Percentiles rank a stretch among this genome's conserved stretches.
Conservation (phyloP, 2,329 filamentous ascomycete species). For the Ceratocystis eucalypticola region DNA sequence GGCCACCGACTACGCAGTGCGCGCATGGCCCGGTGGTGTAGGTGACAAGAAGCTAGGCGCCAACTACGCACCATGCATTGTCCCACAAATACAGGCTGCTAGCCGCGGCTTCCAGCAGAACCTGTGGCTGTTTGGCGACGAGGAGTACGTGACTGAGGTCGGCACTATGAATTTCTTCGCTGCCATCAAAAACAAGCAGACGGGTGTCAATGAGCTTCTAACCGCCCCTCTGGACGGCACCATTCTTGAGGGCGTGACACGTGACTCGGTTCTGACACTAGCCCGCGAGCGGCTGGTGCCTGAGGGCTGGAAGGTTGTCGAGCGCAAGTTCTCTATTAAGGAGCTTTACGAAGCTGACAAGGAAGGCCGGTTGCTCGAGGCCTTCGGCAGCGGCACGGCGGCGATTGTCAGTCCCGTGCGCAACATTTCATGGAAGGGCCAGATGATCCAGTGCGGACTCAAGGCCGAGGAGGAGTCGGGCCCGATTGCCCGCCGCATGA, state of each 20-base stretch:
- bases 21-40: conserved; percentile 94
- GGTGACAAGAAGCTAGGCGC: conserved; percentile 97
- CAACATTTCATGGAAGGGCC: conserved; percentile 76
- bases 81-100: conserved; percentile 88
- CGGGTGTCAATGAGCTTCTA: conserved; percentile 79
- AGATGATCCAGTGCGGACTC: conserved; percentile 70
- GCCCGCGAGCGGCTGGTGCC: conserved; percentile 71
- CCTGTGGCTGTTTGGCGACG: conserved; percentile 90
- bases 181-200: conserved; percentile 70
- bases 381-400: conserved; percentile 86
- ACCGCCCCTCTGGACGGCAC: conserved; percentile 96
- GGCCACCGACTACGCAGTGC: conserved; percentile 90
- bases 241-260: conserved; percentile 86
- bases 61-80: conserved; percentile 97
- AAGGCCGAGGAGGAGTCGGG: conserved; percentile 73
- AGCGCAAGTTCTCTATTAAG: conserved; percentile 85
- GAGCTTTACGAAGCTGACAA: conserved; percentile 68
- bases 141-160: conserved; percentile 92
- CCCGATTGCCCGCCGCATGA: conserved; percentile 72
- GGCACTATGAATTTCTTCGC: conserved; percentile 99
- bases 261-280: conserved; percentile 78
- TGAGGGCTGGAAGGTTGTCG: conserved; percentile 75
- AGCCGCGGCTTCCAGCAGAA: conserved; percentile 94
- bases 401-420: conserved; percentile 86
- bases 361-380: conserved; percentile 79